These are phyloP conservation scores for Crithidia expoeki DNA, from an alignment of 208 protist species.

Conservation along the genomic window DNA sequence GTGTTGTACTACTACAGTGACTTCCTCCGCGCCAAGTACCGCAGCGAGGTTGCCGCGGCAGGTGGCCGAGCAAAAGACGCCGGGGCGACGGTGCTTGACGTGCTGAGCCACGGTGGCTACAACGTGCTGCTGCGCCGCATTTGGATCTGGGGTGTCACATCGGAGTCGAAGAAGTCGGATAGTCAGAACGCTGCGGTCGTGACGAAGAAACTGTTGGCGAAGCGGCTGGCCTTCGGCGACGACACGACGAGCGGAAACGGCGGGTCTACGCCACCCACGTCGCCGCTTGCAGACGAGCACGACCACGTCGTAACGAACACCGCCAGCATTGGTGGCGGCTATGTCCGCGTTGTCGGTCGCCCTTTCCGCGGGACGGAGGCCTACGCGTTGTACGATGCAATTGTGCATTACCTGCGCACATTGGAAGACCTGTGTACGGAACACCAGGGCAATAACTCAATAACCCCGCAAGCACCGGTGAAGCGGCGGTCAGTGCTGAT, in stretches of 20 bases:
- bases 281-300: neutral
- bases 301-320: slow-evolving; percentile 18
- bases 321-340: slow-evolving; percentile 1
- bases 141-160: slow-evolving; percentile 53
- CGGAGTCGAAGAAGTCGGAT: slow-evolving; percentile 17
- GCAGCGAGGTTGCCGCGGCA: slow-evolving; percentile 23
- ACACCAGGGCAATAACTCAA: slow-evolving; percentile 22
- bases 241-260: neutral
- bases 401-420: slow-evolving; percentile 51
- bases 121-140: slow-evolving; percentile 65
- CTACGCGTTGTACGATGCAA: slow-evolving; percentile 65
- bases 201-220: slow-evolving; percentile 19
- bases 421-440: slow-evolving; percentile 34
- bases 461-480: slow-evolving; percentile 5
- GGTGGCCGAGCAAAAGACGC: slow-evolving; percentile 23
- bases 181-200: neutral
- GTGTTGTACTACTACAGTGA: slow-evolving; percentile 52
- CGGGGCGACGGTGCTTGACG: slow-evolving; percentile 31
- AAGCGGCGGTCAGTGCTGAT: slow-evolving; percentile 27
- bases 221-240: slow-evolving; percentile 7
- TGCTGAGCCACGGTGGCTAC: slow-evolving; percentile 32
- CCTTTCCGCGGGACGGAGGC: slow-evolving; percentile 48
- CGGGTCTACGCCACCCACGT: neutral
- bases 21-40: slow-evolving; percentile 38
- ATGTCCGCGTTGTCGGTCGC: slow-evolving; percentile 13